A percentile compares a stretch with the other conserved stretches of the same genome.
Evolutionary conservation across 345 rosid species (phyloP).

Genomic region (Salix viminalis): DNA sequence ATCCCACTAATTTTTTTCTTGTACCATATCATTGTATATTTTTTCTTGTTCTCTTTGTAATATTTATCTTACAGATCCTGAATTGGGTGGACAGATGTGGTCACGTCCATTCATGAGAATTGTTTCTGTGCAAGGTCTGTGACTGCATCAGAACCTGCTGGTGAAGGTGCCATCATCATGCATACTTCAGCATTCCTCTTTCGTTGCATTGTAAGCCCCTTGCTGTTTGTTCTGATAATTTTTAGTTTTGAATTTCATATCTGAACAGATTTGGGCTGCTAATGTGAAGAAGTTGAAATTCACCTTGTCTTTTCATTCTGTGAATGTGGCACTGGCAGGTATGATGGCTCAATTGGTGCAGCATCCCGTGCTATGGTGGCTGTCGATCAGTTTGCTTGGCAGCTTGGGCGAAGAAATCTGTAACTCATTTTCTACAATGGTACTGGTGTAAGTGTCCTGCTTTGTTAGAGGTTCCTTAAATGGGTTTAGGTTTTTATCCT

Average conservation of each 20-base stretch:
- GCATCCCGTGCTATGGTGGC: conserved; percentile 72
- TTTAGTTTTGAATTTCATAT: background rate
- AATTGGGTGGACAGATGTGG: conserved; percentile 44
- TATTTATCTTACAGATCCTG: background rate
- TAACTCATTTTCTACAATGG: background rate
- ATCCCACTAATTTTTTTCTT: background rate
- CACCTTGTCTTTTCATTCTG: background rate
- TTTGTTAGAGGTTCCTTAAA: background rate
- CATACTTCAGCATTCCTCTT: conserved; percentile 54
- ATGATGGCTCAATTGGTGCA: conserved; percentile 69
- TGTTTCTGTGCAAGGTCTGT: conserved; percentile 83
- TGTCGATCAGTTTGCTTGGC: conserved; percentile 59
- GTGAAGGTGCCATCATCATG: conserved; percentile 81
- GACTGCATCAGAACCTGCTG: conserved; percentile 53
- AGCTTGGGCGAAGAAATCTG: conserved; percentile 28
- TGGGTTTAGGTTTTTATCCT: background rate
- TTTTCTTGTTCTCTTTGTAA: background rate
- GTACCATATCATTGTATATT: background rate
- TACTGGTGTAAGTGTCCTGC: background rate
- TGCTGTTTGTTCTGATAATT: background rate
- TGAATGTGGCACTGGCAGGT: conserved; percentile 34
- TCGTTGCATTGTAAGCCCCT: conserved; percentile 66
- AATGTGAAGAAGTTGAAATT: background rate
- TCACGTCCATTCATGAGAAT: conserved; percentile 71
- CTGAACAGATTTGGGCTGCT: background rate